Evolutionary conservation across 2,329 filamentous ascomycete species (phyloP).

Genomic region (Curvularia eragrostidis): DNA sequence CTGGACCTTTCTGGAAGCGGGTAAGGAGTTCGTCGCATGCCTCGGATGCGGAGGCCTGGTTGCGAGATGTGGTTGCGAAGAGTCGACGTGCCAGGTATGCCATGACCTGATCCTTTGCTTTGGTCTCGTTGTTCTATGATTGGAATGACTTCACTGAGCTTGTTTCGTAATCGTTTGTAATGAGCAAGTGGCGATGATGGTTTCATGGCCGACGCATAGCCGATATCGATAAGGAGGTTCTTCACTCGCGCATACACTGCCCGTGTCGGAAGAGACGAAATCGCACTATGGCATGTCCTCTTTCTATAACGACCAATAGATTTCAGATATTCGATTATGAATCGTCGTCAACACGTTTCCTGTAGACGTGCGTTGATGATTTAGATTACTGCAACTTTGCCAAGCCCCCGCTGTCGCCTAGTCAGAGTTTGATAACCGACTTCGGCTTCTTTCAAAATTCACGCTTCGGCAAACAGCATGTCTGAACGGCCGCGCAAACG

Average conservation of each 20-base stretch:
- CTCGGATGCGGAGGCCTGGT: constrained; percentile 35
- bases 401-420: constrained; percentile 18
- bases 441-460: constrained; percentile 28
- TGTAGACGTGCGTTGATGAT: neutral
- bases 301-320: no score
- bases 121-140: no score
- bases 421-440: constrained; percentile 32
- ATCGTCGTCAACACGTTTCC: neutral
- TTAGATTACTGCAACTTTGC: constrained; percentile 4
- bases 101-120: constrained; percentile 17
- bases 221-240: constrained; percentile 26
- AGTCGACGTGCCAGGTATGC: constrained; percentile 27
- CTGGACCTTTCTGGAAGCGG: constrained; percentile 37
- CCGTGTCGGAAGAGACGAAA: neutral
- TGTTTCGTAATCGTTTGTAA: neutral
- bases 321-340: no score
- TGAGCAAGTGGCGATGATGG: neutral
- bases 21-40: constrained; percentile 41
- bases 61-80: constrained; percentile 24
- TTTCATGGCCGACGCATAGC: constrained; percentile 21
- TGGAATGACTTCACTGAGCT: neutral
- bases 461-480: constrained; percentile 21
- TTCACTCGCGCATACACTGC: constrained; percentile 2
- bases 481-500: constrained; percentile 39
- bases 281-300: no score